Conservation (phyloP, 495 filamentous ascomycete genomes). For the Penicillium simplicissimum region DNA sequence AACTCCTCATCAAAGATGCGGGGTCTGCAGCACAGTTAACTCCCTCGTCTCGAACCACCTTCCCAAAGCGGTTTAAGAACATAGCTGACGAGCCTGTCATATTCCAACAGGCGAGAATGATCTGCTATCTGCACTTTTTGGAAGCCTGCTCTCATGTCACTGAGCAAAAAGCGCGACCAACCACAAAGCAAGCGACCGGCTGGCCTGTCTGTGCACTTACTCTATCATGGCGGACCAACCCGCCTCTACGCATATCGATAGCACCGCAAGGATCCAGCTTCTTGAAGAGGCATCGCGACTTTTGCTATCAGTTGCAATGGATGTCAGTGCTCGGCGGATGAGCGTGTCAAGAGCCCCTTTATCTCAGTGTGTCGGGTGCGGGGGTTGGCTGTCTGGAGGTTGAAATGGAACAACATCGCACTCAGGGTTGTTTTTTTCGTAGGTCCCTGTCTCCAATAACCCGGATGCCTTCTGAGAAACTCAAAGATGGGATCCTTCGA, state of each 20-base stretch:
- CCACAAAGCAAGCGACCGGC: background rate
- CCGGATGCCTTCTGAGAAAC: background rate
- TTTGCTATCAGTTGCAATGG: slow-evolving; percentile 16
- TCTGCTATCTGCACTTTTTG: background rate
- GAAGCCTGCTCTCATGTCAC: background rate
- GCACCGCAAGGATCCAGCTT: slow-evolving; percentile 7
- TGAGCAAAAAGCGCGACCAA: slow-evolving; percentile 6
- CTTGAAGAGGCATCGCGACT: slow-evolving; percentile 17
- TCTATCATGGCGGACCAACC: slow-evolving; percentile 13
- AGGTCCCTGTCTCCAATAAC: background rate
- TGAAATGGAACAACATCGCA: slow-evolving; percentile 5
- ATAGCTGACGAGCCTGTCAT: slow-evolving; percentile 8
- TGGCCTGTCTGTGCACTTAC: slow-evolving; percentile 8
- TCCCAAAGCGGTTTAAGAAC: slow-evolving; percentile 18
- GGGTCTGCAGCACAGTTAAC: slow-evolving; percentile 10
- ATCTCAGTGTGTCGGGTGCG: slow-evolving; percentile 1
- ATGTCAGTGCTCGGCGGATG: slow-evolving; percentile 1
- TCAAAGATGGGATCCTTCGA: slow-evolving; percentile 14
- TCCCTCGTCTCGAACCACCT: slow-evolving; percentile 13
- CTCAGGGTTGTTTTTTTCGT: background rate
- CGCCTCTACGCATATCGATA: slow-evolving; percentile 8
- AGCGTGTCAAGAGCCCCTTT: background rate
- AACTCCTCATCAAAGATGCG: background rate
- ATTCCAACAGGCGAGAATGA: background rate
- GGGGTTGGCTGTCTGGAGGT: slow-evolving; percentile 2